Conservation (phyloP, 345 rosid genomes). For the Acer campestre region DNA sequence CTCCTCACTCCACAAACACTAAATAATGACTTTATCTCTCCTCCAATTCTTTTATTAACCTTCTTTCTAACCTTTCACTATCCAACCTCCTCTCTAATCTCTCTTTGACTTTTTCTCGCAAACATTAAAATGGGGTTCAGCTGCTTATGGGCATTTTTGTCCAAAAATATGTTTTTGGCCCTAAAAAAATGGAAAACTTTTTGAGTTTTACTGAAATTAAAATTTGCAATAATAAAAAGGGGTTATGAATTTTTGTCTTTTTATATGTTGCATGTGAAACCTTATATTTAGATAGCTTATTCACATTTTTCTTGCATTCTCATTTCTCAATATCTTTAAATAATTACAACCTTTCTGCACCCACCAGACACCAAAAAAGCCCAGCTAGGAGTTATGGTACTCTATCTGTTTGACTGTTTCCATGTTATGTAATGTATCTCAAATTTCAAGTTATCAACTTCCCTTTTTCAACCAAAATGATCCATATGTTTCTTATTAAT, state of each 20-base stretch:
- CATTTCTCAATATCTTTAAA: not conserved
- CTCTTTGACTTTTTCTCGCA: too few species aligned
- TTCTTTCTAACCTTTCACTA: too few species aligned
- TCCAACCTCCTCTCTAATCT: too few species aligned
- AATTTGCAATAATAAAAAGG: too few species aligned
- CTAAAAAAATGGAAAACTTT: too few species aligned
- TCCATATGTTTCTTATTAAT: not conserved
- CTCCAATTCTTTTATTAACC: too few species aligned
- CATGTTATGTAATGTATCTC: not conserved
- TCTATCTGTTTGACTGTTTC: not conserved
- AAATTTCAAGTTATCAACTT: not conserved
- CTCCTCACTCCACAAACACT: too few species aligned
- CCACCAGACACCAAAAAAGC: not conserved
- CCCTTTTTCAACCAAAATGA: not conserved
- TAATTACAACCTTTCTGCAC: not conserved
- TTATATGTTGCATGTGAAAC: not conserved
- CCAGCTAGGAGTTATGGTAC: constrained; percentile 15
- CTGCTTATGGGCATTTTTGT: too few species aligned
- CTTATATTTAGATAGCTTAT: constrained; percentile 5
- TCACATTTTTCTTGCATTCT: not conserved
- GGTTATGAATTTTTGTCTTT: not conserved
- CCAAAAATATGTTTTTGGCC: too few species aligned
- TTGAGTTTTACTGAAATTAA: too few species aligned
- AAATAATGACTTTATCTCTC: too few species aligned
- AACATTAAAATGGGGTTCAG: too few species aligned